These are phyloP conservation scores for Camellia lanceoleosa DNA, from an alignment of 148 eudicot species.

Conservation along the genomic window DNA sequence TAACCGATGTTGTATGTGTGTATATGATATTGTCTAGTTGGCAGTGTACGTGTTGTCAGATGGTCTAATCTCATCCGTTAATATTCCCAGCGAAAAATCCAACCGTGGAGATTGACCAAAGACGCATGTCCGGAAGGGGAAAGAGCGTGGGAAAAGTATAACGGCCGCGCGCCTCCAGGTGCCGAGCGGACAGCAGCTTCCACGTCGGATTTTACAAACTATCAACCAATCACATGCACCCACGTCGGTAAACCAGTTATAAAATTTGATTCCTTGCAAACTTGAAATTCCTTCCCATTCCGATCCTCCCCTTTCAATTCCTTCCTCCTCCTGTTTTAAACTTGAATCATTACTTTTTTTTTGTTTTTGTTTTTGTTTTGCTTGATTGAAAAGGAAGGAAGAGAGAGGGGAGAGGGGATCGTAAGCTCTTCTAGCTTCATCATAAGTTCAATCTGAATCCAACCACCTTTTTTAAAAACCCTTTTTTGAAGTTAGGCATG, in stretches of 20 bases:
- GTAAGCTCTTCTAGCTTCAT: background rate
- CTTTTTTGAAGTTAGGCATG: conserved; percentile 15
- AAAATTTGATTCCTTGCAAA: background rate
- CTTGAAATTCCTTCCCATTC: background rate
- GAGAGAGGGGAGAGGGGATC: background rate
- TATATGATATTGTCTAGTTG: background rate
- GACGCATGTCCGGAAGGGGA: conserved; percentile 27
- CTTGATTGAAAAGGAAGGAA: background rate
- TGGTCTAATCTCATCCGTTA: conserved; percentile 11
- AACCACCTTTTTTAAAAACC: too few relatives aligned
- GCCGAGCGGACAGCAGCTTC: conserved; percentile 18
- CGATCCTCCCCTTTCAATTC: background rate
- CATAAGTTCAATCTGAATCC: background rate
- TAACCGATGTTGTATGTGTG: too few relatives aligned
- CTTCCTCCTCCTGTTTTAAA: too few relatives aligned
- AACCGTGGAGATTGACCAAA: conserved; percentile 9
- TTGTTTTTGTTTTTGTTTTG: too few relatives aligned
- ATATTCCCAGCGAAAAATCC: conserved; percentile 8
- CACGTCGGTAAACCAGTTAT: conserved; percentile 29
- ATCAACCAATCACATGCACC: conserved; percentile 21
- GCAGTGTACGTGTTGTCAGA: conserved; percentile 19
- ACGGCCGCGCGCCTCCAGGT: conserved; percentile 28
- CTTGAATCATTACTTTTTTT: too few relatives aligned
- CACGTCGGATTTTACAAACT: conserved; percentile 27
- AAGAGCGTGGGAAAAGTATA: conserved; percentile 43